Base-by-base conservation (phyloP, 768 basidiomycete species). In the Cubamyces lactineus region DNA sequence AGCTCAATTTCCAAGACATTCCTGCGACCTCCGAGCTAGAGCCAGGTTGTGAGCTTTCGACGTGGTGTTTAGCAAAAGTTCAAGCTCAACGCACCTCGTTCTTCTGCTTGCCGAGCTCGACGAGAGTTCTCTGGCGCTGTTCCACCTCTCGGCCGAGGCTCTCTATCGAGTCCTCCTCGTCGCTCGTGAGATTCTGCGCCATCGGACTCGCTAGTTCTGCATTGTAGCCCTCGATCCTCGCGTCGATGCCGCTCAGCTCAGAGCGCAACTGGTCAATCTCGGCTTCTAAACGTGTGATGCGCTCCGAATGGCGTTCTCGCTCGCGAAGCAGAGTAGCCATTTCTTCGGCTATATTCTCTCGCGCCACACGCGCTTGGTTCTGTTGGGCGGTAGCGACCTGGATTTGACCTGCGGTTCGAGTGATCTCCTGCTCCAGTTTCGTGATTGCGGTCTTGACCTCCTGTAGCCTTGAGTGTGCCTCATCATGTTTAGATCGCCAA, bases 1-100 rank as follows among this genome's bases (percentile, higher is more conserved):
- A 98, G 80, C 73, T 98, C 96, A 56, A 97, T 96, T 71, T 97
- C 94, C 28, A 97, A 75, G 4, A 88, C 75, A 70, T 89, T 92
- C 76, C 92, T 94, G 65, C 80, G 81, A 13, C 86, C 83, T 42
- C 91, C 59, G 43, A 68, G 49, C 62, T 68, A 40, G 28, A 41
- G 21, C 2, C 2, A 17, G 9, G 9, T 34, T 34, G 34, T 0
- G n/a, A 17, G 28, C 45, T 24, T 34, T 41, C 11, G 16, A 47
- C 6, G 8, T 2, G 4, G 34, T 15, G 12, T 23, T 19, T 1
- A 24, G 24, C 19, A 11, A 21, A 40, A 50, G 1, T 2, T 41
- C 23, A 2, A 15, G 16, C 17, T 2, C 4, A 8, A 71, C 87
- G 40, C 57, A 93, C 94, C 79, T 92, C 85, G 49, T 86, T 84